phyloP scores from a whole-genome alignment of 73 alveolate genomes.

The Stentor coeruleus region DNA sequence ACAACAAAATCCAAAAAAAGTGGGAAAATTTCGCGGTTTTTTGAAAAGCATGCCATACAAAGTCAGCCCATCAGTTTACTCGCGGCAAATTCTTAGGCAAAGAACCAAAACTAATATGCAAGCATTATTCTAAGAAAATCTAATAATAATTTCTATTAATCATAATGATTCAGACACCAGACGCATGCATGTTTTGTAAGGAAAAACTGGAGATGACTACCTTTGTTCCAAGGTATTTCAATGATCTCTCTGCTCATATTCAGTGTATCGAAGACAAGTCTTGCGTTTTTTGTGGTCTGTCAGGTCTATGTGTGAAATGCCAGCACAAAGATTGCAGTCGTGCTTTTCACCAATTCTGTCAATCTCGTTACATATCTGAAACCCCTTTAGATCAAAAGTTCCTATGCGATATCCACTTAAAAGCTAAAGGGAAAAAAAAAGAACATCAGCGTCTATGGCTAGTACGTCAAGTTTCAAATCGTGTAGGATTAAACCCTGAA shows the following conservation, averaged over 20 bases:
- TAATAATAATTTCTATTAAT: no score
- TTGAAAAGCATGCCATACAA: no score
- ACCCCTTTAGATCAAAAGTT: not conserved
- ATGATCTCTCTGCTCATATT: not conserved
- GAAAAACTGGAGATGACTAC: not conserved
- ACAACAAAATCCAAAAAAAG: no score
- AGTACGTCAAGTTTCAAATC: not conserved
- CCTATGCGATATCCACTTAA: not conserved
- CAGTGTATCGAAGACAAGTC: not conserved
- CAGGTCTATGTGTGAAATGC: not conserved
- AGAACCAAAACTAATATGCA: not conserved
- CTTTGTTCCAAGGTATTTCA: not conserved
- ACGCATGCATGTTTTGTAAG: not conserved
- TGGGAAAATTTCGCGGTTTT: no score
- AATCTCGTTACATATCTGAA: not conserved
- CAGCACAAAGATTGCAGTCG: not conserved
- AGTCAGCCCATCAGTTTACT: no score
- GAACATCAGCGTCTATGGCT: not conserved
- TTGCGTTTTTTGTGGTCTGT: not conserved
- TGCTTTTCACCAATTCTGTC: not conserved
- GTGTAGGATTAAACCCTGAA: not conserved
- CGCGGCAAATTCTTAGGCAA: not conserved
- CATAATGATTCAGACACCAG: not conserved
- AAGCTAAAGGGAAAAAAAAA: not conserved
- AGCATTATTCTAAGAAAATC: not conserved